Percentiles rank a stretch among this genome's conserved stretches.
phyloP scores from a whole-genome alignment of 2,329 filamentous ascomycete species.

The Arthrobotrys pseudoclavata region DNA sequence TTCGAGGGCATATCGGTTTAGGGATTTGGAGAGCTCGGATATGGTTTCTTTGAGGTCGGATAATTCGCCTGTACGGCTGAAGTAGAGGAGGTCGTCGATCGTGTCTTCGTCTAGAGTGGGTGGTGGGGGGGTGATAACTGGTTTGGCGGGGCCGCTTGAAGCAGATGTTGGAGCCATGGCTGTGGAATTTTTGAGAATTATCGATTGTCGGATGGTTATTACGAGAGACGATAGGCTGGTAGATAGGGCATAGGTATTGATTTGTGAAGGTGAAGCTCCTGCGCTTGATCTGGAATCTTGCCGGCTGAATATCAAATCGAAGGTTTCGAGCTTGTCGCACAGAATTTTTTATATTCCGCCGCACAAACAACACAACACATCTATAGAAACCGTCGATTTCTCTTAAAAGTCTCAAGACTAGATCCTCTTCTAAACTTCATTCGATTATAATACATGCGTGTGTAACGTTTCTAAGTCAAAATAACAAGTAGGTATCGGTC shows the following conservation, averaged over 20 bases:
- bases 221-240: not conserved
- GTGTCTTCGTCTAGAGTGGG: conserved; percentile 77
- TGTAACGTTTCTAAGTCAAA: not conserved
- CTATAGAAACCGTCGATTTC: not conserved
- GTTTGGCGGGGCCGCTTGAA: conserved; percentile 29
- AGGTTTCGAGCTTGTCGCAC: conserved; percentile 36
- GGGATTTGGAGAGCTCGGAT: conserved; percentile 68
- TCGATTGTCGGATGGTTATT: not conserved
- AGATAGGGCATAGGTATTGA: not conserved
- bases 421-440: too few species aligned
- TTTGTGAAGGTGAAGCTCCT: conserved; percentile 11
- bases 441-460: not conserved
- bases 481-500: not conserved
- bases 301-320: conserved; percentile 16
- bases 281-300: not conserved
- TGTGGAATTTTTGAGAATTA: not conserved
- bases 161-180: conserved; percentile 33
- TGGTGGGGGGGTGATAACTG: conserved; percentile 44
- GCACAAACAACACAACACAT: conserved; percentile 50
- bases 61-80: conserved; percentile 82
- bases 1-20: conserved; percentile 70
- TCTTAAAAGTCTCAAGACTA: not conserved
- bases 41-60: conserved; percentile 73
- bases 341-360: conserved; percentile 38
- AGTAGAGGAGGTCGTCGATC: conserved; percentile 92